These are phyloP conservation scores for Tetrahymena elliotti DNA, from an alignment of 73 alveolate species.

Conservation along the genomic window DNA sequence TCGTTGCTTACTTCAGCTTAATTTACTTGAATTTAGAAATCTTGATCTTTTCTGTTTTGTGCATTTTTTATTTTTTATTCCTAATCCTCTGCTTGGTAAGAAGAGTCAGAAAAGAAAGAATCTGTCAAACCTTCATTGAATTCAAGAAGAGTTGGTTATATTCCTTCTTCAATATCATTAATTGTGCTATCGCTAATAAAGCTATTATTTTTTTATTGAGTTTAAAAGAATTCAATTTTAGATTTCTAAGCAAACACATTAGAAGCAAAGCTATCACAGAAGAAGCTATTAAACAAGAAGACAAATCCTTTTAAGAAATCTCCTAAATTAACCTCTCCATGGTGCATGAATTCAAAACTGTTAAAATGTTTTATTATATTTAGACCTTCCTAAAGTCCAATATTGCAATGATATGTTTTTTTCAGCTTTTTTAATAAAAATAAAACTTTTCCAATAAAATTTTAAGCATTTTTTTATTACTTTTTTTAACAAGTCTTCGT, in stretches of 20 bases:
- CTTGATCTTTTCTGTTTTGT: not conserved
- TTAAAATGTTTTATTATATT: not conserved
- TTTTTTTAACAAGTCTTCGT: not conserved
- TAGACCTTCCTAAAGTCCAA: not conserved
- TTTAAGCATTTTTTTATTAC: not conserved
- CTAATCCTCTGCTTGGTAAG: not conserved
- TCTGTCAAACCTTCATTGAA: not conserved
- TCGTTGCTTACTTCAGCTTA: not conserved
- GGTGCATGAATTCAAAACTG: not conserved
- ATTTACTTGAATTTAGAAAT: too few species aligned
- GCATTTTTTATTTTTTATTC: not conserved
- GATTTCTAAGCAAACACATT: not conserved
- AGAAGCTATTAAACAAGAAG: not conserved
- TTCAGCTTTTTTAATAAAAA: not conserved
- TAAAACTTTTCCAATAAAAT: not conserved
- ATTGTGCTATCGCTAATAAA: not conserved
- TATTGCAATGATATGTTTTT: not conserved
- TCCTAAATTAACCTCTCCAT: not conserved
- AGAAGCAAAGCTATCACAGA: not conserved
- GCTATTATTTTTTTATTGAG: not conserved
- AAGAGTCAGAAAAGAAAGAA: not conserved
- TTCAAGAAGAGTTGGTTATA: not conserved
- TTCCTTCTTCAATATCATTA: not conserved
- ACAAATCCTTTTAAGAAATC: not conserved
- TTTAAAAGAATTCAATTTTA: not conserved